Percentiles rank a stretch among this genome's conserved stretches.
These are phyloP conservation scores for Lagenaria siceraria DNA, from an alignment of 306 rosid genomes.

Conservation along the genomic window DNA sequence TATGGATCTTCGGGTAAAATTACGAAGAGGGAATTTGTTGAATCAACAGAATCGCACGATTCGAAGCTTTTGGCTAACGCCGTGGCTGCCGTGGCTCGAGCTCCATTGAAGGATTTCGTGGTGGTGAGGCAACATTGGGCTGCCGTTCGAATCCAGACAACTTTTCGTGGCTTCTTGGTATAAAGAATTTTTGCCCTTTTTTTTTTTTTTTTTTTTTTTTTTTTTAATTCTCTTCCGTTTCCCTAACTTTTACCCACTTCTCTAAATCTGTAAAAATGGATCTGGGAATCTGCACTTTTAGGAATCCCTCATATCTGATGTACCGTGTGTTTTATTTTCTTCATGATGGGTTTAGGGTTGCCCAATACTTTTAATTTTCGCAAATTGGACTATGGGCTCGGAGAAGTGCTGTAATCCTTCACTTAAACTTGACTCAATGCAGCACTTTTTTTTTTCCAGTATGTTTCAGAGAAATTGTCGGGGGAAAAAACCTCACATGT, in stretches of 20 bases:
- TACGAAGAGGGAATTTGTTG: conserved; percentile 22
- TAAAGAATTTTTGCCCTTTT: neutral
- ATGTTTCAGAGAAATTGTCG: neutral
- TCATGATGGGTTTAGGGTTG: neutral
- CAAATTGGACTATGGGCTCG: neutral
- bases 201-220: too few relatives aligned
- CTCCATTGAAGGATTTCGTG: conserved; percentile 54
- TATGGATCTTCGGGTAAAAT: conserved; percentile 24
- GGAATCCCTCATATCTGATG: neutral
- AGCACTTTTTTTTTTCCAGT: neutral
- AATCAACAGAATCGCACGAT: conserved; percentile 15
- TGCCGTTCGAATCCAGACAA: conserved; percentile 63
- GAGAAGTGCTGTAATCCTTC: neutral
- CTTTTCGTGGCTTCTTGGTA: conserved; percentile 75
- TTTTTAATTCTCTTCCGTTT: neutral
- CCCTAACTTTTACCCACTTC: neutral
- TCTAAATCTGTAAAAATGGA: neutral
- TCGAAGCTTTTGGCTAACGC: conserved; percentile 49
- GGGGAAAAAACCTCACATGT: neutral
- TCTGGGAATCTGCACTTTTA: neutral
- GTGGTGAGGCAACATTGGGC: conserved; percentile 67
- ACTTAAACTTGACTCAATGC: neutral
- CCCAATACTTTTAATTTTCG: neutral
- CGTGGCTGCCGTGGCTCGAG: conserved; percentile 60
- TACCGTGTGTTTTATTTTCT: neutral